A percentile compares a stretch with the other conserved stretches of the same genome.
Evolutionary conservation across 371 early-diverging fungal genomes (phyloP).

Genomic region (Mucor racemosus): DNA sequence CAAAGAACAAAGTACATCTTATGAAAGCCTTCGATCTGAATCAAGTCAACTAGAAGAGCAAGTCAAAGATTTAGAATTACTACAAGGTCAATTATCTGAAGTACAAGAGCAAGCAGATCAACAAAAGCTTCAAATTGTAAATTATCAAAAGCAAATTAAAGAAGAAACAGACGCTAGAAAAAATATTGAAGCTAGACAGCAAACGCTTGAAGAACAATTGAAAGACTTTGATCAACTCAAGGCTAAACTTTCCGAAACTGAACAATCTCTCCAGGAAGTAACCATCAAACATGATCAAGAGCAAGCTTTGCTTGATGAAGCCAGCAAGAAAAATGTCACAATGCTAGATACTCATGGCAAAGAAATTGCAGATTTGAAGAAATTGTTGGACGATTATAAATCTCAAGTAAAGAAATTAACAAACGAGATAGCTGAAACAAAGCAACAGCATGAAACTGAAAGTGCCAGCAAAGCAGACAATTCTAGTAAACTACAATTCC

Average conservation of each 20-base stretch:
- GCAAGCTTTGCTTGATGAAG: background rate
- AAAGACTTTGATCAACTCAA: background rate
- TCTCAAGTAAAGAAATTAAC: background rate
- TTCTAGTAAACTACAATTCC: background rate
- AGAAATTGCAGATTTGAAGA: background rate
- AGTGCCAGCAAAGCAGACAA: background rate
- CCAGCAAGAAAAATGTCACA: background rate
- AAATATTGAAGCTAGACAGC: background rate
- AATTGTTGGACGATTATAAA: background rate
- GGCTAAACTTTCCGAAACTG: background rate
- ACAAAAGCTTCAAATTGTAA: background rate
- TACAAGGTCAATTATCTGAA: constrained; percentile 12
- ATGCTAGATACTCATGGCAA: background rate
- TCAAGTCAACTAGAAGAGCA: constrained; percentile 9
- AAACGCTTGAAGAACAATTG: background rate
- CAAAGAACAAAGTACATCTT: background rate
- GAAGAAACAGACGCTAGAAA: background rate
- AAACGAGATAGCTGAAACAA: background rate
- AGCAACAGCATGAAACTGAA: background rate
- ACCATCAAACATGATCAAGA: background rate
- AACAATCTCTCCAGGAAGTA: background rate
- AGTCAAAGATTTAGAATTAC: constrained; percentile 1
- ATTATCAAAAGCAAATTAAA: constrained; percentile 3
- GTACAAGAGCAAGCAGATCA: constrained; percentile 16
- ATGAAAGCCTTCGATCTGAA: background rate